Conservation (phyloP, 1,284 basidiomycete genomes). For the Ceratobasidium sp. region DNA sequence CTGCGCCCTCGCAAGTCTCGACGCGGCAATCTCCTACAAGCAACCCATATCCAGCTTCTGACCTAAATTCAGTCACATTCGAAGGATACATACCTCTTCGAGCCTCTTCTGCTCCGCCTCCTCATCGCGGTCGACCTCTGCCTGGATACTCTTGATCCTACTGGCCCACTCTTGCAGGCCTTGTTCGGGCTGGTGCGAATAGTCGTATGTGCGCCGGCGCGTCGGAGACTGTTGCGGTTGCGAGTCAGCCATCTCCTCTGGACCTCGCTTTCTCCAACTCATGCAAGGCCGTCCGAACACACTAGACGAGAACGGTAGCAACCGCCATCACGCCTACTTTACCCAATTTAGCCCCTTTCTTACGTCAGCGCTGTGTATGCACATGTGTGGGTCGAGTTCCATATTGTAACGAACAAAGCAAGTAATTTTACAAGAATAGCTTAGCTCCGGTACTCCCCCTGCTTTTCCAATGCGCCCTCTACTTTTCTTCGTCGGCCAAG, state of each 20-base stretch:
- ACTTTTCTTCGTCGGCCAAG: conserved; percentile 38
- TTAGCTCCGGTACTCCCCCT: neutral
- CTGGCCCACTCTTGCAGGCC: conserved; percentile 74
- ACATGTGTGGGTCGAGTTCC: neutral
- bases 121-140: conserved; percentile 82
- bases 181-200: conserved; percentile 36
- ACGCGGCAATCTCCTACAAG: conserved; percentile 75
- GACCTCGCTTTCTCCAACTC: conserved; percentile 28
- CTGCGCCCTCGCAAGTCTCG: conserved; percentile 70
- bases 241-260: conserved; percentile 33
- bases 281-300: conserved; percentile 16
- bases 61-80: neutral
- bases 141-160: conserved; percentile 81
- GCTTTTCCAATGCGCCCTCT: conserved; percentile 1
- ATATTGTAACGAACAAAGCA: conserved; percentile 44
- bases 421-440: conserved; percentile 11
- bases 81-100: conserved; percentile 63
- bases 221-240: conserved; percentile 23
- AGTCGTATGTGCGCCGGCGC: conserved; percentile 37
- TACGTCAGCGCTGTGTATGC: conserved; percentile 2
- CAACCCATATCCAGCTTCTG: neutral
- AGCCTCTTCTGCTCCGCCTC: conserved; percentile 78
- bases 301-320: conserved; percentile 11
- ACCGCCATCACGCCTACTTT: conserved; percentile 6
- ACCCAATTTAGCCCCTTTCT: conserved; percentile 40